Conservation (phyloP, 352 stramenopile species). For the Pythium aristosporum region DNA sequence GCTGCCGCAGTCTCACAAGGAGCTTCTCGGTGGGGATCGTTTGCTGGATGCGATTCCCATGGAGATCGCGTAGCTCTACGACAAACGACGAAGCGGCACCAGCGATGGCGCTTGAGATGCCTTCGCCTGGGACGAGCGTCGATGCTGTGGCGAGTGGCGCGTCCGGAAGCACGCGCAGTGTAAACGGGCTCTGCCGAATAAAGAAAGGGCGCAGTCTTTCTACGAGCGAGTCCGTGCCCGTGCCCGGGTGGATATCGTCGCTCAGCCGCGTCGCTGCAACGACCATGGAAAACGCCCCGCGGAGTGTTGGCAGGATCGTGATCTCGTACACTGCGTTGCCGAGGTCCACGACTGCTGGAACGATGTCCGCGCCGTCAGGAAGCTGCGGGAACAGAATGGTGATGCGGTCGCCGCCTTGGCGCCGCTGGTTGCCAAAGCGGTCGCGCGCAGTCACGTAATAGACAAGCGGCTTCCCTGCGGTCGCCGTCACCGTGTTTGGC, state of each 20-base stretch:
- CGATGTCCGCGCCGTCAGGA: constrained; percentile 1
- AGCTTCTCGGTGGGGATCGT: constrained; percentile 6
- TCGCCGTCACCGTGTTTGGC: constrained; percentile 6
- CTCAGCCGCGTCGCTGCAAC: constrained; percentile 15
- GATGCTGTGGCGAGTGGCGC: constrained; percentile 15
- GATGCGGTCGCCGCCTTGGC: constrained; percentile 20
- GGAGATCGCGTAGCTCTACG: constrained; percentile 25
- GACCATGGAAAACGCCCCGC: constrained; percentile 25
- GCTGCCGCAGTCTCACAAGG: constrained; percentile 9
- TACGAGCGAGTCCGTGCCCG: constrained; percentile 12
- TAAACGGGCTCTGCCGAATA: constrained; percentile 26
- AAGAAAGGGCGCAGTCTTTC: constrained; percentile 16
- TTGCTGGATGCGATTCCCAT: constrained; percentile 16
- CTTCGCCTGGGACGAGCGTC: constrained; percentile 17
- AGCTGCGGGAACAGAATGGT: constrained; percentile 22
- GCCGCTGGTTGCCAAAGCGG: constrained; percentile 22
- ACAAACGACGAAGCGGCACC: constrained; percentile 7
- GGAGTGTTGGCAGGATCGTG: constrained; percentile 15
- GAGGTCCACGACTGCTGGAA: constrained; percentile 7
- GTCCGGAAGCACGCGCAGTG: constrained; percentile 14
- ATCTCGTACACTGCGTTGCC: constrained; percentile 21
- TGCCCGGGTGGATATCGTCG: constrained; percentile 11
- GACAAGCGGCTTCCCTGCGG: constrained; percentile 4
- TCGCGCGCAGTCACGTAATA: constrained; percentile 26
- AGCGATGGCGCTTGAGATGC: constrained; percentile 1